These are phyloP conservation scores for Pichia manshurica DNA, from an alignment of 805 yeast genomes.

Conservation along the genomic window DNA sequence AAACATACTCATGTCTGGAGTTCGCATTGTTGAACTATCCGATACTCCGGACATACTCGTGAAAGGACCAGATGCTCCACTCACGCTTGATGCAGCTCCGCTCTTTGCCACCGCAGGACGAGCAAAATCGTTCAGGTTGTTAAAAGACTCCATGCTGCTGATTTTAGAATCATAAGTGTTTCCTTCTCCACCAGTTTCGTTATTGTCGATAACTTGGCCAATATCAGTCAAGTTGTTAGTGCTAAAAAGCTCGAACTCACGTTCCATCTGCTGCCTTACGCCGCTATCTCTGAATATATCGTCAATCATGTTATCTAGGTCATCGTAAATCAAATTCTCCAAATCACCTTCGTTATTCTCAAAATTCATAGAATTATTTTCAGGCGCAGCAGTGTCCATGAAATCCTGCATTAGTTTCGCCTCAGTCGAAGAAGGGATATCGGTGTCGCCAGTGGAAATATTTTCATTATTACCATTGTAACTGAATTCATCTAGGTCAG, in stretches of 20 bases:
- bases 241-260: background rate
- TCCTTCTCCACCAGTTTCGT: too few relatives aligned
- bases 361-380: constrained; percentile 1
- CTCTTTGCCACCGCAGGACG: background rate
- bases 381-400: constrained; percentile 7
- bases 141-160: background rate
- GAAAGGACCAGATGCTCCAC: background rate
- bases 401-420: constrained; percentile 9
- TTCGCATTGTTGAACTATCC: background rate
- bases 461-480: background rate
- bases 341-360: constrained; percentile 4
- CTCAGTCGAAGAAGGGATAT: background rate
- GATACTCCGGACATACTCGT: constrained; percentile 1
- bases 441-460: background rate
- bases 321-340: constrained; percentile 15
- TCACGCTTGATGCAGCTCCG: background rate
- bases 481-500: background rate
- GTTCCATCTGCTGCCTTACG: background rate
- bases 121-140: too few relatives aligned
- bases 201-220: background rate
- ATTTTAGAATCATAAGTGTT: background rate
- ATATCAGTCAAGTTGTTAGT: background rate
- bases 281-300: constrained; percentile 12
- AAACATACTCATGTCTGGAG: constrained; percentile 4
- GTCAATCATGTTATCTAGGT: constrained; percentile 17